Evolutionary conservation across 2,329 filamentous ascomycete genomes (phyloP).

Genomic region (Fusarium sp.): DNA sequence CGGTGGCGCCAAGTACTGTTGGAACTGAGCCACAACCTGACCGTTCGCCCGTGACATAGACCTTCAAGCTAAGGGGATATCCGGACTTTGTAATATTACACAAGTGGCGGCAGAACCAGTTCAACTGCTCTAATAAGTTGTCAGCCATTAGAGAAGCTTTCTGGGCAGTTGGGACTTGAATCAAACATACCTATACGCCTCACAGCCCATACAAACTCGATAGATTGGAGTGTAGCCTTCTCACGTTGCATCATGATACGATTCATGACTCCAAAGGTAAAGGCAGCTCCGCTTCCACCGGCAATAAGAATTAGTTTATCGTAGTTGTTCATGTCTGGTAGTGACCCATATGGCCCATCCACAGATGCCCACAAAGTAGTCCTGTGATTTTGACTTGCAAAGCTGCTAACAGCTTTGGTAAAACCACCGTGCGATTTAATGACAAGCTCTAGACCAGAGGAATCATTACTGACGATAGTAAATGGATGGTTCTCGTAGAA

Average conservation of each 20-base stretch:
- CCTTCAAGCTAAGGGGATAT: rapidly evolving
- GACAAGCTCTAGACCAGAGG: constrained; percentile 58
- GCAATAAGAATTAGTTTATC: constrained; percentile 41
- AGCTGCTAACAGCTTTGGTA: constrained; percentile 60
- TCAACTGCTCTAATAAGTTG: neutral
- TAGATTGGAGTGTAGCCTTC: neutral
- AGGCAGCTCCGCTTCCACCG: constrained; percentile 42
- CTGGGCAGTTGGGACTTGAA: rapidly evolving
- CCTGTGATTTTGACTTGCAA: constrained; percentile 57
- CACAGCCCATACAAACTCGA: constrained; percentile 34
- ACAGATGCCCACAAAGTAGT: constrained; percentile 57
- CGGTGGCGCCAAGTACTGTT: rapidly evolving
- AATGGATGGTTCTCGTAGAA: constrained; percentile 65
- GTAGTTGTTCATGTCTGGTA: constrained; percentile 55
- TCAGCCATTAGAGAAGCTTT: rapidly evolving
- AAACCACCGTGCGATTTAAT: constrained; percentile 64
- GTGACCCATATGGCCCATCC: constrained; percentile 65
- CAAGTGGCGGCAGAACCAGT: neutral
- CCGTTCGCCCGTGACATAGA: neutral
- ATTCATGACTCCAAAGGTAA: constrained; percentile 37
- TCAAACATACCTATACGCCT: constrained; percentile 1
- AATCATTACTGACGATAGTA: constrained; percentile 59
- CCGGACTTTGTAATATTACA: rapidly evolving
- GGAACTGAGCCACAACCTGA: neutral
- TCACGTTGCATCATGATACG: constrained; percentile 2